Evolutionary conservation across 176 grass and related monocot genomes (phyloP).

Genomic region (Pontederia paniculata): DNA sequence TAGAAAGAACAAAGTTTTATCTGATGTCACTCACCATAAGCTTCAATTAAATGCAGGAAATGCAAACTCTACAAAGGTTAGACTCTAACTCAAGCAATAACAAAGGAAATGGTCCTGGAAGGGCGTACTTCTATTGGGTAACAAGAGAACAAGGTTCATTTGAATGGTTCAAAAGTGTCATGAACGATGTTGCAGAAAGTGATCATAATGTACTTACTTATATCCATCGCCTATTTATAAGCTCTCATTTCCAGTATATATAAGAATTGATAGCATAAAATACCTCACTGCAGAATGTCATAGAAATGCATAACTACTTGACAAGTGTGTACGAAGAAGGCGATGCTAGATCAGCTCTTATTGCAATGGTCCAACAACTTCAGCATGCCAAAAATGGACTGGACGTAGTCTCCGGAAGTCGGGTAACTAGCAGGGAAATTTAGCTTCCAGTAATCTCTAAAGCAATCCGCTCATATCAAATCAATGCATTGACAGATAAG

Average conservation of each 20-base stretch:
- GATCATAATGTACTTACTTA: conserved; percentile 60
- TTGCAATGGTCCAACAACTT: conserved; percentile 94
- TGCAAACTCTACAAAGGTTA: conserved; percentile 51
- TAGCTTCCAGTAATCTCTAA: not conserved
- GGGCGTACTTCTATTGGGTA: conserved; percentile 98
- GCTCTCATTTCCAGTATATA: not conserved
- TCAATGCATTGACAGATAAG: conserved; percentile 46
- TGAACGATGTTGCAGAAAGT: conserved; percentile 94
- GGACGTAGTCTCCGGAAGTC: conserved; percentile 86
- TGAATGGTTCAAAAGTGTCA: conserved; percentile 98
- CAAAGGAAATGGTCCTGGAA: conserved; percentile 73
- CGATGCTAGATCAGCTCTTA: conserved; percentile 85
- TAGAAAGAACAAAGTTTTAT: conserved; percentile 16
- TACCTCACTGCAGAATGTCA: conserved; percentile 55
- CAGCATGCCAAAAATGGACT: conserved; percentile 94
- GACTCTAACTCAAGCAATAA: conserved; percentile 35
- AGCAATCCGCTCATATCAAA: conserved; percentile 9
- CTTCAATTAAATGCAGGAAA: conserved; percentile 41
- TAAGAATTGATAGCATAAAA: conserved; percentile 6
- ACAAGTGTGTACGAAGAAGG: conserved; percentile 99
- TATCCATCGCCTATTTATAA: conserved; percentile 3
- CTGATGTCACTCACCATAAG: conserved; percentile 1
- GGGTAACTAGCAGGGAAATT: conserved; percentile 22
- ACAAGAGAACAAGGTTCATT: conserved; percentile 98
- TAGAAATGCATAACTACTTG: conserved; percentile 99